Base-by-base conservation (phyloP, 2,329 filamentous ascomycete species). In the Arachnomyces sp. region DNA sequence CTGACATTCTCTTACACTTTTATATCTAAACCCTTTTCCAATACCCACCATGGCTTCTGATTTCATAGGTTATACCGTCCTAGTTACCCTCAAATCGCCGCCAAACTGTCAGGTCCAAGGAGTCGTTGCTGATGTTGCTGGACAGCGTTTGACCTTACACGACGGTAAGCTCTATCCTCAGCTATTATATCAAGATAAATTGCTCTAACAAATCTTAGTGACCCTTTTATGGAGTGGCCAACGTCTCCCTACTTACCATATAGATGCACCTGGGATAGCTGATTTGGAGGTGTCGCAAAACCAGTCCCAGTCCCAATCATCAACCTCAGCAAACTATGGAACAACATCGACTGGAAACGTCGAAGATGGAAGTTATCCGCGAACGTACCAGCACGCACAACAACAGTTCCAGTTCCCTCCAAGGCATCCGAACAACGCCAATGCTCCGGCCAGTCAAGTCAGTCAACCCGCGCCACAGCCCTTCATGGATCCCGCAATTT, bases 401-500 rank as follows among this genome's bases (percentile, higher is more conserved):
- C 21, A 25, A 25, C 5, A 25, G 21, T 25, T 25, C 9, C 21
- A 25, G 21, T 25, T 25, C 21, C 21, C 21, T 39, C 11, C 46
- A 54, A 42, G 42, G 44, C 39, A 42, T 42, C 30, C 41, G 49
- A 36, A 40, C 42, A 14, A 7, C 40, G 34, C 2, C 38, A 38
- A 33, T 29, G 31, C 32, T 29, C 17, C 42, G 13, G 34, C 25
- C 25, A n/a, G 29, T 18, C 28, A 45, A 8, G 39, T 37, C 11
- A 12, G 31, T 21, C 17, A 38, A 12, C 37, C 36, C 29, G 21
- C 42, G 12, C 31, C 45, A n/a, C 45, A 44, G 15, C 53, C 69
- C 0, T 87, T 92, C 53, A 73, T 82, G n/a, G 86, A 93, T 52
- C 86, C 86, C 8, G 86, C 86, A 3, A 93, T 93, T 40, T 59